Evolutionary conservation across 2,329 filamentous ascomycete genomes (phyloP).

Genomic region (Graphiopsis chlorocephala): DNA sequence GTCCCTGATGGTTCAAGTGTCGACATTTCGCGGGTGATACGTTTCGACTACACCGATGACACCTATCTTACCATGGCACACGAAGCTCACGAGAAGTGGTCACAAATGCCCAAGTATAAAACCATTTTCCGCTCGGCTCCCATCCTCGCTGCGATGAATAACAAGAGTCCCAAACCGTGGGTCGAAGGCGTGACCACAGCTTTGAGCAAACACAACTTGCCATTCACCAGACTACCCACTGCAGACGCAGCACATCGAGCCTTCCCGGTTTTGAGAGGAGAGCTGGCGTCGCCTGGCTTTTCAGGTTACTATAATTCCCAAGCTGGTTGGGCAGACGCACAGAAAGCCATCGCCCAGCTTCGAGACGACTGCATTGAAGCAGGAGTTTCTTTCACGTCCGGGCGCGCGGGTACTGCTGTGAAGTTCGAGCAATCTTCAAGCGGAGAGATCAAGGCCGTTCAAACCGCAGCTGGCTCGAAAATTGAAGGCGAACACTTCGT

Average conservation of each 20-base stretch:
- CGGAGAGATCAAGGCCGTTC: slow-evolving; percentile 2
- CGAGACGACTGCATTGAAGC: slow-evolving; percentile 9
- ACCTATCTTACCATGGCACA: slow-evolving; percentile 30
- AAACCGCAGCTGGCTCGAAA: background rate
- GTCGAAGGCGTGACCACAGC: slow-evolving; percentile 6
- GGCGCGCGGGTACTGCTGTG: slow-evolving; percentile 1
- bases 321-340: slow-evolving; percentile 25
- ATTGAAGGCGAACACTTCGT: slow-evolving; percentile 23
- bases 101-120: background rate
- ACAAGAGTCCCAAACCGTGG: background rate
- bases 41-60: slow-evolving; percentile 36
- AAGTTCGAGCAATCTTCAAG: background rate
- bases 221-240: slow-evolving; percentile 1
- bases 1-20: slow-evolving; percentile 38
- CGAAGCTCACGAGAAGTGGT: slow-evolving; percentile 25
- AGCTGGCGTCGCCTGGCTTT: background rate
- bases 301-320: slow-evolving; percentile 20
- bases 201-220: background rate
- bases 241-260: background rate
- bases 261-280: background rate
- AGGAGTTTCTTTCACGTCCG: slow-evolving; percentile 6
- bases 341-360: slow-evolving; percentile 20
- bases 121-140: slow-evolving; percentile 3
- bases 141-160: slow-evolving; percentile 11
- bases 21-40: slow-evolving; percentile 41